Percentiles rank a stretch among this genome's conserved stretches.
phyloP scores from a whole-genome alignment of 148 eudicot genomes.

The Camellia lanceoleosa region DNA sequence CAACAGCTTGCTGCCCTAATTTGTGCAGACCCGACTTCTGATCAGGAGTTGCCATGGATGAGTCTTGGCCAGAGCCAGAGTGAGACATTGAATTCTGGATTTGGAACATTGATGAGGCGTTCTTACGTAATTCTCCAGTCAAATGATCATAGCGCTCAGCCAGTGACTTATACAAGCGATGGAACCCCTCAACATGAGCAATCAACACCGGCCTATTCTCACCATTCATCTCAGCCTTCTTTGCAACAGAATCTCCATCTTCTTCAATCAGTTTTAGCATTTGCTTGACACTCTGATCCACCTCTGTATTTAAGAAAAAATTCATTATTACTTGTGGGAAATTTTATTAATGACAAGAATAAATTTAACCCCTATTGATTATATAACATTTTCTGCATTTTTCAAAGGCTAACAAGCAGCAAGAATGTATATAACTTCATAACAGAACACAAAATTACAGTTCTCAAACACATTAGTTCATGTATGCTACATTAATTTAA shows the following conservation, averaged over 20 bases:
- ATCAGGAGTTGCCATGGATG: slow-evolving; percentile 49
- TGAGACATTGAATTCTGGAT: slow-evolving; percentile 27
- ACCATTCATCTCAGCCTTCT: slow-evolving; percentile 10
- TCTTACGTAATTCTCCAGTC: slow-evolving; percentile 24
- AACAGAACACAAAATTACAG: background rate
- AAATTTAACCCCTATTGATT: background rate
- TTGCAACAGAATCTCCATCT: slow-evolving; percentile 18
- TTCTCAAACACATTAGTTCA: background rate
- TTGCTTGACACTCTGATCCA: slow-evolving; percentile 35
- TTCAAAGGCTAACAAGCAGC: background rate
- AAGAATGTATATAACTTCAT: background rate
- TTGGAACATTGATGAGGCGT: slow-evolving; percentile 21
- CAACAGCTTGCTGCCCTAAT: slow-evolving; percentile 25
- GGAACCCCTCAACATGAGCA: slow-evolving; percentile 34
- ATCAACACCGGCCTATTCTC: slow-evolving; percentile 28
- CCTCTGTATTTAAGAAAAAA: slow-evolving; percentile 26
- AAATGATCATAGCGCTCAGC: slow-evolving; percentile 33
- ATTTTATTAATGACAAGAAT: background rate
- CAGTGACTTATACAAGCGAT: slow-evolving; percentile 30
- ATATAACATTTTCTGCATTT: background rate
- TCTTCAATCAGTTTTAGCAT: slow-evolving; percentile 36
- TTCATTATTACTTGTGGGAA: background rate
- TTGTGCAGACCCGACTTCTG: slow-evolving; percentile 30
- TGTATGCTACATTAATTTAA: background rate
- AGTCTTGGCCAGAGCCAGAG: slow-evolving; percentile 30